A percentile compares a stretch with the other conserved stretches of the same genome.
Evolutionary conservation across 1,139 yeast genomes (phyloP).

Genomic region (Citeromyces hawaiiensis): DNA sequence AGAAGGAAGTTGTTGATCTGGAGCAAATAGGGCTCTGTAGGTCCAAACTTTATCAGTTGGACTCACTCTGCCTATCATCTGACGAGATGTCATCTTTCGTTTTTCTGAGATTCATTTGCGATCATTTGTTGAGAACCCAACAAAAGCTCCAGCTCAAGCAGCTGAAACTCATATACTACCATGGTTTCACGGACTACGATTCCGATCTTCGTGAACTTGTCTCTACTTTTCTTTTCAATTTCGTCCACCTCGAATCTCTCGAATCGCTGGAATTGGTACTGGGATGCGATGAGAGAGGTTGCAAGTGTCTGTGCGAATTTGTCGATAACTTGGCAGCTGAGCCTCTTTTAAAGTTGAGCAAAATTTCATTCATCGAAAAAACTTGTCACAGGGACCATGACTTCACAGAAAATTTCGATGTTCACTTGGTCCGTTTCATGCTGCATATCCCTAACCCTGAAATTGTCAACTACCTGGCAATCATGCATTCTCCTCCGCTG

Average conservation of each 20-base stretch:
- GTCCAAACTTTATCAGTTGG: constrained; percentile 4
- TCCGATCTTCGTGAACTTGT: constrained; percentile 15
- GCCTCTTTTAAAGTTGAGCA: constrained; percentile 13
- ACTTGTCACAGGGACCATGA: constrained; percentile 31
- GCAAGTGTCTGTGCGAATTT: constrained; percentile 31
- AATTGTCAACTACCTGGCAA: constrained; percentile 20
- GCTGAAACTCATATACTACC: constrained; percentile 25
- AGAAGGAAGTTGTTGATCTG: constrained; percentile 4
- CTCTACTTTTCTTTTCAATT: constrained; percentile 12
- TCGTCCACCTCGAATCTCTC: constrained; percentile 17
- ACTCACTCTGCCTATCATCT: constrained; percentile 10
- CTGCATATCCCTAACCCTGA: constrained; percentile 17
- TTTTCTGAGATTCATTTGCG: constrained; percentile 16
- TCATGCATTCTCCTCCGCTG: constrained; percentile 38
- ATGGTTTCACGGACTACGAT: constrained; percentile 23
- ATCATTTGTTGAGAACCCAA: constrained; percentile 7
- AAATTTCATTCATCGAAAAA: constrained; percentile 34
- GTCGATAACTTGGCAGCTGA: constrained; percentile 13
- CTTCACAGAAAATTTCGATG: constrained; percentile 43
- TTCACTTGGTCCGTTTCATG: constrained; percentile 30
- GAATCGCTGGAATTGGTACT: constrained; percentile 23
- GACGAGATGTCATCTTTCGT: constrained; percentile 22
- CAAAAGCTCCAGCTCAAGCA: constrained; percentile 12
- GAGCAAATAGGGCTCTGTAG: constrained; percentile 5
- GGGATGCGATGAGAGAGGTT: constrained; percentile 29